Base-by-base conservation (phyloP, 2,329 filamentous ascomycete species). In the Colletotrichum graminicola region DNA sequence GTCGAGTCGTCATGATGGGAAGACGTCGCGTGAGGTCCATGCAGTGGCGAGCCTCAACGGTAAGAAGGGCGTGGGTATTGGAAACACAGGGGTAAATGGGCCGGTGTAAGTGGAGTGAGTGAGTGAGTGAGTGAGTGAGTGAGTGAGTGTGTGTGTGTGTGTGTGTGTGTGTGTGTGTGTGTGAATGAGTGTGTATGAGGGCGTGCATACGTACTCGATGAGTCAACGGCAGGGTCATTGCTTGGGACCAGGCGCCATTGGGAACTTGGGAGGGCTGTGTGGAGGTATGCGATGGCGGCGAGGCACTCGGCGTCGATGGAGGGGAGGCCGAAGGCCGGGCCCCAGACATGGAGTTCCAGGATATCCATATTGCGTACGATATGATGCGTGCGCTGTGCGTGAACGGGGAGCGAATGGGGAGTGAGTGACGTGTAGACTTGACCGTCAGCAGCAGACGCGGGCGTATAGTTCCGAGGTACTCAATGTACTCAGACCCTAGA, bases 221-320 rank as follows among this genome's bases (percentile, higher is more conserved):
- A 90, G 77, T 91, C 92, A 74, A 92, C 82, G 52, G 90, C 89
- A 64, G 92, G 88, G 80, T 95, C 91, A 80, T 92, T 94, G 78
- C 89, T 92, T 55, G 92, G 89, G 74, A 96, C 84, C 73, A 97
- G 83, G 73, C 88, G 85, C 92, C 93, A 97, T 56, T 79, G 79
- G 75, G 88, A 82, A 59, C 84, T 82, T 67, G 88, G 87, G 32
- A 93, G 84, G 69, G 87, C 87, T 76, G 89, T 85, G 72, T 89
- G 88, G 68, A 97, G 86, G 79, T 95, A 95, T 64, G 93, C 90
- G 75, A 97, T 90, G 54, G 92, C 87, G 36, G 95, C 95, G 72
- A 97, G 89, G 79, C 95, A 98, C 84, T 97, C 93, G 56, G 95
- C 87, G 78, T 98, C 95, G 77, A 98, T 92, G 54, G 96, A 98